Evolutionary conservation across 805 yeast species (phyloP).

Genomic region (Kurtzmaniella fragi): DNA sequence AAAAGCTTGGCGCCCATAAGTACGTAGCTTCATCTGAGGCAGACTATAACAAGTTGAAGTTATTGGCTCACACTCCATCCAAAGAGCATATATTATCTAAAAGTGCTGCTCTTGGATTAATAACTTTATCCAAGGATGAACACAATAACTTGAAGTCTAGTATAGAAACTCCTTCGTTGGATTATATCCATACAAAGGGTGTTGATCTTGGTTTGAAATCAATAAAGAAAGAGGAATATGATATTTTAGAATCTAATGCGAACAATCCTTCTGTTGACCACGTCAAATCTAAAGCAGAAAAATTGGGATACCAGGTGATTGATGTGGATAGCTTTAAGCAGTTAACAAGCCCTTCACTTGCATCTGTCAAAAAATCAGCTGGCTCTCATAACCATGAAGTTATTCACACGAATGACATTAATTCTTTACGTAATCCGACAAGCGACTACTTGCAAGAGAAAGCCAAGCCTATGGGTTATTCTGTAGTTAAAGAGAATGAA

Average conservation of each 20-base stretch:
- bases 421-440: background rate
- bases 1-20: conserved; percentile 15
- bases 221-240: conserved; percentile 1
- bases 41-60: conserved; percentile 4
- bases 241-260: background rate
- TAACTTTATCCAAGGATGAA: conserved; percentile 10
- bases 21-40: conserved; percentile 7
- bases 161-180: conserved; percentile 14
- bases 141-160: conserved; percentile 11
- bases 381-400: too few species aligned
- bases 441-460: conserved; percentile 7
- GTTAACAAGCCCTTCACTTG: conserved; percentile 10
- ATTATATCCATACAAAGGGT: conserved; percentile 28
- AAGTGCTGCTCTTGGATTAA: conserved; percentile 19
- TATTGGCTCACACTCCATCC: conserved; percentile 14
- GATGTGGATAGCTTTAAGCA: conserved; percentile 16
- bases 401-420: too few species aligned
- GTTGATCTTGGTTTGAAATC: conserved; percentile 25
- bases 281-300: conserved; percentile 3
- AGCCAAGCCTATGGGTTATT: conserved; percentile 25
- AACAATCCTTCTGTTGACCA: conserved; percentile 4
- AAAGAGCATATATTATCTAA: conserved; percentile 11
- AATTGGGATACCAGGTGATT: conserved; percentile 7
- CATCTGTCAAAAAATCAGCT: too few species aligned
- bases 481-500: conserved; percentile 19